Percentiles rank a stretch among this genome's conserved stretches.
Evolutionary conservation across 2,329 filamentous ascomycete species (phyloP).

Genomic region (Massarina eburnea): DNA sequence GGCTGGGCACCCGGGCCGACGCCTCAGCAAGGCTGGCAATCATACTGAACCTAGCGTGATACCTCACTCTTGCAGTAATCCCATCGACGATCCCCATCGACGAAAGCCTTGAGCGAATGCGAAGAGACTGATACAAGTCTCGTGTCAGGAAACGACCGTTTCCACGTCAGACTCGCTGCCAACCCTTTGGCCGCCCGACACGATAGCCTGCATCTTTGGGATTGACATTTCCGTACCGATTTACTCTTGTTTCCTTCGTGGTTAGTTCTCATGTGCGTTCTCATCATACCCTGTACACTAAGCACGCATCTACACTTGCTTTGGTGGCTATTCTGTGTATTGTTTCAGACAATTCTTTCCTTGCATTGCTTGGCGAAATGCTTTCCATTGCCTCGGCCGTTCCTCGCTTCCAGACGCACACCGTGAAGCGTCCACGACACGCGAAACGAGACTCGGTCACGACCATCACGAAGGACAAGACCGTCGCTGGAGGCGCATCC

Average conservation of each 20-base stretch:
- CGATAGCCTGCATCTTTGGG: not conserved
- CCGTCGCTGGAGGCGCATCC: no score
- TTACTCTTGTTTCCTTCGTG: constrained; percentile 1
- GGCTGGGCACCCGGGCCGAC: constrained; percentile 51
- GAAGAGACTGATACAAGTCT: not conserved
- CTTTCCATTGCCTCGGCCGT: constrained; percentile 5
- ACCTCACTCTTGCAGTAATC: not conserved
- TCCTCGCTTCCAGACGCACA: not conserved
- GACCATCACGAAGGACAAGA: constrained; percentile 1
- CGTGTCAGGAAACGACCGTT: no score
- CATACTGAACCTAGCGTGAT: constrained; percentile 25
- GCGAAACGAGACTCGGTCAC: constrained; percentile 1
- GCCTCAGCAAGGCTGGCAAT: constrained; percentile 47
- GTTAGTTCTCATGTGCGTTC: constrained; percentile 9
- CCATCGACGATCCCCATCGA: not conserved
- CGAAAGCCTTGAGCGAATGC: not conserved
- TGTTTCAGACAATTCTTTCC: constrained; percentile 4
- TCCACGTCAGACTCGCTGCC: no score
- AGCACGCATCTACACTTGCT: constrained; percentile 16
- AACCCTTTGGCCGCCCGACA: no score
- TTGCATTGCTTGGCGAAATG: constrained; percentile 6
- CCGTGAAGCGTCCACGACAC: not conserved
- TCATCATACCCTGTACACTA: constrained; percentile 35
- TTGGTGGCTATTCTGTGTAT: constrained; percentile 4
- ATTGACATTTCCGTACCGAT: not conserved